Evolutionary conservation across 2,329 filamentous ascomycete genomes (phyloP), one percentile per base, ranked within the genome.

Genomic region (Chrysoporthe deuterocubensis): DNA sequence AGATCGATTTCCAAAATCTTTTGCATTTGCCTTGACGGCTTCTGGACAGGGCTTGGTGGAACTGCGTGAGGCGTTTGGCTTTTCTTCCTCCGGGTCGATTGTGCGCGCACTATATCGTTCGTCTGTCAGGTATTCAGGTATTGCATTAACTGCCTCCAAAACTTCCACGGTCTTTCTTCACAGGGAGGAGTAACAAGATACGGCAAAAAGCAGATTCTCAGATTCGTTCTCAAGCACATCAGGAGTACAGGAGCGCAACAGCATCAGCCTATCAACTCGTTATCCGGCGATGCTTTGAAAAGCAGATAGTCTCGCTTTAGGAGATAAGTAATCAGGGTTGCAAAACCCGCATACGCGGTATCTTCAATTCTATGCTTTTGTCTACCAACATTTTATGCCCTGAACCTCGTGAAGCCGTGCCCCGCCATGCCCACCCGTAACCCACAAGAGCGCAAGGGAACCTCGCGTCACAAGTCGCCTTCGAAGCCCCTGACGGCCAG

Each of bases 401-500:
- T 26, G 11, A 9, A 16, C 9, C n/a, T n/a, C 56, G 16, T 60
- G 26, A 48, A 48, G 21, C 57, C 26, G 26, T 26, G n/a, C 32
- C 37, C 32, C 32, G 50, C 50, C 14, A 34, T 9, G 6, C 37
- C 1, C 37, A 40, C 26, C 26, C 26, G 46, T 26, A 26, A 54
- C 16, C 14, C 26, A 26, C 26, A 54, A 34, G 21, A 32, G 21
- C 9, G 5, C 37, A 40, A 7, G 6, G 6, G 37, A 40, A 40
- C 37, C 37, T 40, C 14, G 46, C 46, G 34, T 71, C 71, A 80
- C 74, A 84, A 69, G 8, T 82, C 82, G 1, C 84, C 84, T 73
- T 97, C 95, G 75, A 91, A 93, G 67, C 89, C 87, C 71, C 96
- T 86, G n/a, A 97, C 91, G 67, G 93, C 78, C 67, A 97, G 83